phyloP scores from a whole-genome alignment of 441 rosid species.

The Brassica balearica region DNA sequence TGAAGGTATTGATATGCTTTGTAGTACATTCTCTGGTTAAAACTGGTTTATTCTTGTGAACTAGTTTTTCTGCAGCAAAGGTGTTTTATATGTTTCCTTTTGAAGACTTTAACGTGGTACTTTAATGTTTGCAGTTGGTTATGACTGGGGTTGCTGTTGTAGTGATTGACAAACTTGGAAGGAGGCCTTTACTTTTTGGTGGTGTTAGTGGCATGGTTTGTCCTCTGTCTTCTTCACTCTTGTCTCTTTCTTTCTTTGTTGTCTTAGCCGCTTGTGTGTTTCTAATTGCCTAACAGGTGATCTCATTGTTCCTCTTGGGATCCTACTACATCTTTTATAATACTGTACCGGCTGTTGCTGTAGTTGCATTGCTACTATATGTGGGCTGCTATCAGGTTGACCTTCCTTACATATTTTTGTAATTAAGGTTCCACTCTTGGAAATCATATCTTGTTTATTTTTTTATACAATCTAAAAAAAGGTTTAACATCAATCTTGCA shows the following conservation, averaged over 20 bases:
- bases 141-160: conserved; percentile 93
- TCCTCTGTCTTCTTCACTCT: conserved; percentile 23
- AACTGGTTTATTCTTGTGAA: too few species aligned
- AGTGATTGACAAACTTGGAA: conserved; percentile 89
- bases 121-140: conserved; percentile 62
- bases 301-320: conserved; percentile 92
- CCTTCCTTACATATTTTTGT: conserved; percentile 23
- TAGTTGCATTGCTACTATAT: conserved; percentile 79
- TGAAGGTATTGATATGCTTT: conserved; percentile 60
- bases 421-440: background rate
- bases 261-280: background rate
- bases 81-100: background rate
- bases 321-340: conserved; percentile 88
- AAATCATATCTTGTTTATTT: too few species aligned
- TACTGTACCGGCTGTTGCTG: conserved; percentile 68
- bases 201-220: conserved; percentile 96
- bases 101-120: background rate
- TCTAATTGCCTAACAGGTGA: conserved; percentile 53
- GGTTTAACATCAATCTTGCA: conserved; percentile 40
- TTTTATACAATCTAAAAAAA: too few species aligned
- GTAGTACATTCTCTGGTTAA: background rate
- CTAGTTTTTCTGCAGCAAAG: too few species aligned
- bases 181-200: conserved; percentile 92
- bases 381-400: conserved; percentile 98
- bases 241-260: background rate